Evolutionary conservation across 2,329 filamentous ascomycete species (phyloP).

Genomic region (Ramichloridium luteum): DNA sequence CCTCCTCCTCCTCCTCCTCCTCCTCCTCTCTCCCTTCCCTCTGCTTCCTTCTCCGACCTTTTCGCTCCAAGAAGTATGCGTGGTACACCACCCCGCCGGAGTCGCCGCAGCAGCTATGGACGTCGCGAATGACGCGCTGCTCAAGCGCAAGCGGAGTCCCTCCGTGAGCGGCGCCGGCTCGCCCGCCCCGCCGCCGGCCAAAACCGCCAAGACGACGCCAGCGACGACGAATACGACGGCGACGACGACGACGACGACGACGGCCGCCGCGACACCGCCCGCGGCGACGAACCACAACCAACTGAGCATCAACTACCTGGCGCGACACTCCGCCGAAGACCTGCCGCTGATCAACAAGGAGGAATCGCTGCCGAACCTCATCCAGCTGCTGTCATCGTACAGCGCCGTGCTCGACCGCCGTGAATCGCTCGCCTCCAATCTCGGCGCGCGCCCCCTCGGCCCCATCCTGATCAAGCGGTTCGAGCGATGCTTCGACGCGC

Average conservation of each 20-base stretch:
- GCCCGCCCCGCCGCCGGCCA: slow-evolving; percentile 16
- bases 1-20: slow-evolving; percentile 8
- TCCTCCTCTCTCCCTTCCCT: slow-evolving; percentile 3
- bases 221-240: too few species aligned
- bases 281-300: slow-evolving; percentile 43
- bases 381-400: slow-evolving; percentile 64
- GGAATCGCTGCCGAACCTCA: slow-evolving; percentile 61
- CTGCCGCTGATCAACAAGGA: slow-evolving; percentile 50
- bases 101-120: too few species aligned
- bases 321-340: slow-evolving; percentile 49
- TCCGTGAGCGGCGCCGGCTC: slow-evolving; percentile 18
- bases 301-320: slow-evolving; percentile 57
- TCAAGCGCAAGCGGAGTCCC: slow-evolving; percentile 38
- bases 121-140: slow-evolving; percentile 1
- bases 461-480: slow-evolving; percentile 77
- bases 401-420: slow-evolving; percentile 75
- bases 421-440: slow-evolving; percentile 73
- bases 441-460: slow-evolving; percentile 71
- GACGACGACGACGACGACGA: slow-evolving; percentile 17
- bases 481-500: slow-evolving; percentile 72
- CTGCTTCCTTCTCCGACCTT: neutral
- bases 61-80: too few species aligned
- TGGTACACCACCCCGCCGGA: slow-evolving; percentile 1
- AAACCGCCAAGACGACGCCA: neutral
- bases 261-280: slow-evolving; percentile 9